Evolutionary conservation across 2,329 filamentous ascomycete genomes (phyloP).

Genomic region (Graphiopsis chlorocephala): DNA sequence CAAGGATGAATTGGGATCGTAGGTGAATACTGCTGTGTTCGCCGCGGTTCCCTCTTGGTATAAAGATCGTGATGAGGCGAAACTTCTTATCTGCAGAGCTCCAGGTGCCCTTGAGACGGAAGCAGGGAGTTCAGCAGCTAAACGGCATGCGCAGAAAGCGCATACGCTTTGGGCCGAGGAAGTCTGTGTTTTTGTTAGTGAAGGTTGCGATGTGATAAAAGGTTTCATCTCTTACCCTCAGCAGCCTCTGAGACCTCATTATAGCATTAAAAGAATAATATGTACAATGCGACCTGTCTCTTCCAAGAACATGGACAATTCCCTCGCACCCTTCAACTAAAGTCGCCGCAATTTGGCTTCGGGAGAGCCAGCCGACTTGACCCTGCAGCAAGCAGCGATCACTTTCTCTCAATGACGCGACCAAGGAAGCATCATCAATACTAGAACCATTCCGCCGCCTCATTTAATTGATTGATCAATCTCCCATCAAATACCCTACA

Average conservation of each 20-base stretch:
- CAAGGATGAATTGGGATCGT: conserved; percentile 25
- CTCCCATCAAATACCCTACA: background rate
- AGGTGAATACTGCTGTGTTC: conserved; percentile 18
- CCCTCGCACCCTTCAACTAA: background rate
- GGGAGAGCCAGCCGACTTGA: conserved; percentile 8
- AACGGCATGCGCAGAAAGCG: conserved; percentile 34
- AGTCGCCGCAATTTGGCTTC: conserved; percentile 10
- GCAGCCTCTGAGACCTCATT: conserved; percentile 31
- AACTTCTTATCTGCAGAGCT: conserved; percentile 1
- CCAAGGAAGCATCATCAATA: background rate
- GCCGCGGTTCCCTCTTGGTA: background rate
- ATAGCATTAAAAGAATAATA: background rate
- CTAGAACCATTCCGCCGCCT: background rate
- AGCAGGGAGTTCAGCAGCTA: conserved; percentile 23
- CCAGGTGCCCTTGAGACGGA: conserved; percentile 1
- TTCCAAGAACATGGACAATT: background rate
- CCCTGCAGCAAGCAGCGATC: background rate
- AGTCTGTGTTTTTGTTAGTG: conserved; percentile 8
- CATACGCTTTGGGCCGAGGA: conserved; percentile 32
- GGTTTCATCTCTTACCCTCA: conserved; percentile 24
- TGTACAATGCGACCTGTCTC: background rate
- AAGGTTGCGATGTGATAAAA: background rate
- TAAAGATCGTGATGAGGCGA: background rate
- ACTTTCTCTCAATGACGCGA: conserved; percentile 6
- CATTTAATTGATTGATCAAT: background rate